These are phyloP conservation scores for Fragaria iinumae DNA, from an alignment of 306 rosid species.

Conservation along the genomic window DNA sequence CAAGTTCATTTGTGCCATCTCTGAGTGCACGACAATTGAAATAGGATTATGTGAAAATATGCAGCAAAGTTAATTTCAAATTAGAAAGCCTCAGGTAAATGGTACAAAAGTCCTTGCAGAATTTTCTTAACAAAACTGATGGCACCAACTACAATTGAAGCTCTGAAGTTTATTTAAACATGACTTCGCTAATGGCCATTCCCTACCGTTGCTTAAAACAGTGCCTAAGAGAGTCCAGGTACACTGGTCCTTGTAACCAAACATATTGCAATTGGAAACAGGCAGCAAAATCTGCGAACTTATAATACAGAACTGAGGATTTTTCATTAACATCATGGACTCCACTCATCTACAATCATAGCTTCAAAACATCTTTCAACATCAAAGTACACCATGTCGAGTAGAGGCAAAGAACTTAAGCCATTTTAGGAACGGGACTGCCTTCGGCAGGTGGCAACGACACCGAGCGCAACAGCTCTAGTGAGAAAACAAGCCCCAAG, in stretches of 20 bases:
- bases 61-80: not conserved
- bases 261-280: slow-evolving; percentile 2
- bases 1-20: not conserved
- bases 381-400: not conserved
- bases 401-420: slow-evolving; percentile 31
- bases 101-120: not conserved
- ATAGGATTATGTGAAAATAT: not conserved
- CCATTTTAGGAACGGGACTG: slow-evolving; percentile 56
- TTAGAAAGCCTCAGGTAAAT: not conserved
- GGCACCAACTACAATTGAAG: not conserved
- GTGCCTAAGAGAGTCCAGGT: slow-evolving; percentile 2
- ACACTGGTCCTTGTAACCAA: not conserved
- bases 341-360: slow-evolving; percentile 25
- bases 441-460: slow-evolving; percentile 65
- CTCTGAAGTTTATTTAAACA: not conserved
- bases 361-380: slow-evolving; percentile 2
- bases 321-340: not conserved
- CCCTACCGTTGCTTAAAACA: not conserved
- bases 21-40: not conserved
- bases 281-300: not conserved
- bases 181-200: not conserved
- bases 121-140: not conserved
- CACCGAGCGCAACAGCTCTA: slow-evolving; percentile 88
- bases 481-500: slow-evolving; percentile 79
- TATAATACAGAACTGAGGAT: slow-evolving; percentile 2